A percentile compares a stretch with the other conserved stretches of the same genome.
Conservation (phyloP, 192 early-diverging fungal genomes). For the Umbelopsis ramanniana region DNA sequence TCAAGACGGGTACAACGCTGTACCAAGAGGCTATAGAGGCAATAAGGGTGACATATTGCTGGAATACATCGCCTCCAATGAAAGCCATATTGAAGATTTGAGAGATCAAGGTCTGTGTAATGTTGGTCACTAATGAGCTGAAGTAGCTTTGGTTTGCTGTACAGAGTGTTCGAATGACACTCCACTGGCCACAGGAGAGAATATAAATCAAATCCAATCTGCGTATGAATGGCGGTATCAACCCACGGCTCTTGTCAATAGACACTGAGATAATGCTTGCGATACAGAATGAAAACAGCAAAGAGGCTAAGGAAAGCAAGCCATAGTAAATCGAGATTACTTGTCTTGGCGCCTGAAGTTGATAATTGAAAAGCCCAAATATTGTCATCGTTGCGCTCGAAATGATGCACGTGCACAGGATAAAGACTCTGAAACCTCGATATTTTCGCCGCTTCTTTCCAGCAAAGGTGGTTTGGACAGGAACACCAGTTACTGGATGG, state of each 20-base stretch:
- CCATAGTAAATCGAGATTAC: constrained; percentile 2
- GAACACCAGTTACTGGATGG: background rate
- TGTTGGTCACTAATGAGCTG: background rate
- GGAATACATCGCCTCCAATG: constrained; percentile 13
- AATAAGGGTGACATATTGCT: background rate
- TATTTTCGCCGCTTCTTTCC: background rate
- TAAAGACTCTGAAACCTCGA: background rate
- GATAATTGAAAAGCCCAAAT: background rate
- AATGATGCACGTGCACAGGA: background rate
- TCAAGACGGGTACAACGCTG: background rate
- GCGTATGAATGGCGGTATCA: background rate
- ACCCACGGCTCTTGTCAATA: background rate
- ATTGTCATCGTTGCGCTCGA: background rate
- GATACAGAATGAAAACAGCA: background rate
- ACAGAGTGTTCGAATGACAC: background rate
- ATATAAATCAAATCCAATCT: background rate
- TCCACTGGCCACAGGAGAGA: constrained; percentile 17
- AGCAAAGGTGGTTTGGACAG: background rate
- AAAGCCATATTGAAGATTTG: constrained; percentile 14
- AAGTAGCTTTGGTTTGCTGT: constrained; percentile 3
- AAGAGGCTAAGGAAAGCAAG: background rate
- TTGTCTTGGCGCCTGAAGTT: background rate
- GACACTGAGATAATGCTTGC: background rate
- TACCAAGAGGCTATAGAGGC: background rate
- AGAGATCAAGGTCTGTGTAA: background rate